phyloP scores from a whole-genome alignment of 164 flowering plant genomes.

The Pachysandra terminalis region DNA sequence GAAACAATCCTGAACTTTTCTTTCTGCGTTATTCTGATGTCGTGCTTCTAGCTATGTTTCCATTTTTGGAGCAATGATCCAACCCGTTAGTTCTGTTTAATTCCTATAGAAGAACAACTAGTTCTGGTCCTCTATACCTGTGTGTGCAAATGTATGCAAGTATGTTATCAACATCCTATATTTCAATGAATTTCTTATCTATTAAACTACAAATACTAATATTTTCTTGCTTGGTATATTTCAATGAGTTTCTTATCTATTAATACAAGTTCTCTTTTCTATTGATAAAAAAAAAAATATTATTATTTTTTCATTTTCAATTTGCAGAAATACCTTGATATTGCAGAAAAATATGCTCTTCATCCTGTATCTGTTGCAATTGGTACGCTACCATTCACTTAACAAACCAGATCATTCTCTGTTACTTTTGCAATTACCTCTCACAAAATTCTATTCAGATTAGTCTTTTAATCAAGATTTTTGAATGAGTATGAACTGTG shows the following conservation, averaged over 20 bases:
- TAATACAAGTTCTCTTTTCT: too few species aligned
- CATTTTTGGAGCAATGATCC: conserved; percentile 96
- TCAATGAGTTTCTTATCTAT: too few species aligned
- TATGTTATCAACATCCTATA: too few species aligned
- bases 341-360: conserved; percentile 52
- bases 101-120: conserved; percentile 69
- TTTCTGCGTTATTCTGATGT: conserved; percentile 11
- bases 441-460: neutral
- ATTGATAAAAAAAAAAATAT: too few species aligned
- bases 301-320: neutral
- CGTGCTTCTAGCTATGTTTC: conserved; percentile 61
- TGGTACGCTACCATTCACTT: conserved; percentile 31
- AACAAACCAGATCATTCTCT: neutral
- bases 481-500: too few species aligned
- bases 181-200: too few species aligned
- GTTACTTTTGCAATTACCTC: neutral
- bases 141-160: too few species aligned
- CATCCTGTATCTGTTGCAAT: conserved; percentile 73
- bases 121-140: too few species aligned
- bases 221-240: too few species aligned
- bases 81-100: conserved; percentile 34
- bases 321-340: conserved; percentile 52
- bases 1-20: neutral
- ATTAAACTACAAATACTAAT: too few species aligned
- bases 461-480: neutral